Conservation (phyloP, 2,329 filamentous ascomycete genomes). For the Neoscytalidium dimidiatum region DNA sequence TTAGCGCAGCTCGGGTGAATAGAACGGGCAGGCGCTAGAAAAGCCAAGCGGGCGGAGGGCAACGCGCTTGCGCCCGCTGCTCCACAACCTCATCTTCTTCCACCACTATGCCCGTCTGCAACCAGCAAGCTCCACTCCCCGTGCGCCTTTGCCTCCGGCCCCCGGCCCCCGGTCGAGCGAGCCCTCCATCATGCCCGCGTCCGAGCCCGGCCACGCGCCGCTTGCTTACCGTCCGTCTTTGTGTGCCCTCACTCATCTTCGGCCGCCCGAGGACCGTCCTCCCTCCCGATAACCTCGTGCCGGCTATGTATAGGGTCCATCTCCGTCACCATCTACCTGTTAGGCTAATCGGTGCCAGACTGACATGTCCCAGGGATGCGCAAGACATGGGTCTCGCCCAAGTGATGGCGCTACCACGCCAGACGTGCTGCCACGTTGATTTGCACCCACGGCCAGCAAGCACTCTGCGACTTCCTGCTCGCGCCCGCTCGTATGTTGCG, state of each 20-base stretch:
- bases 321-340: neutral
- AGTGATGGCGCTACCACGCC: neutral
- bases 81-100: neutral
- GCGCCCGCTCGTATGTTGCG: neutral
- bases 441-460: neutral
- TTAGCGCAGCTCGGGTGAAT: conserved; percentile 1
- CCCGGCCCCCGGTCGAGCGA: neutral
- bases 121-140: too few relatives aligned
- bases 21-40: neutral
- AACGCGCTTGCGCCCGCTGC: neutral
- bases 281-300: conserved; percentile 1
- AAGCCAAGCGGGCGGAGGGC: neutral
- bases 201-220: too few relatives aligned
- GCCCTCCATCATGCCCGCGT: neutral
- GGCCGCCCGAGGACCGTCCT: neutral
- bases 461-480: too few relatives aligned
- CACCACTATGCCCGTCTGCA: too few relatives aligned
- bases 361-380: neutral
- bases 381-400: neutral
- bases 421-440: neutral
- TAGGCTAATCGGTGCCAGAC: neutral
- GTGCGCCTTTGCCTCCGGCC: neutral
- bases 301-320: neutral
- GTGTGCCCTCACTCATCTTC: neutral
- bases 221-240: too few relatives aligned